Base-by-base conservation (phyloP, 345 rosid genomes). In the Citrus mangshanensis region DNA sequence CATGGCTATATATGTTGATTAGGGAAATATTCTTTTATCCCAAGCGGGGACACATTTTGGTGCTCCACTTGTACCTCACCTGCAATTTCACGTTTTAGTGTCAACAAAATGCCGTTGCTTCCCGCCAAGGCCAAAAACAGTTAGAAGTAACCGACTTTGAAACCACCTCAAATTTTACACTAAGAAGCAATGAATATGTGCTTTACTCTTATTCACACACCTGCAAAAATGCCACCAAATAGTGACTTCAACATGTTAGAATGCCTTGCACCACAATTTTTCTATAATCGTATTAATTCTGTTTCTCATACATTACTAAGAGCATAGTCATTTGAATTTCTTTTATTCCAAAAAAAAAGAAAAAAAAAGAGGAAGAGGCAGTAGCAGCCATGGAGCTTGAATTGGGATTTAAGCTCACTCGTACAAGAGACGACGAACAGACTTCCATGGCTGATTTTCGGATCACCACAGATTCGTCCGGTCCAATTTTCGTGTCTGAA, bases 321-420 rank as follows among this genome's bases (percentile, higher is more conserved):
- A 21, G 59, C 81, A 34, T 18, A 13, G 68, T 6, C 13, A 25
- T 40, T 14, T 38, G 56, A 62, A 4, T 24, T 32, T 5, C 51
- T 42, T 42, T 42, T 42, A 42, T 40, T 40, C 10, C 0, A 1
- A 9, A 40, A 40, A 40, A 40, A 40, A 8, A 9, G 1, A 27
- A 8, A 9, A 28, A 37, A 37, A 7, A 37, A 49, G 32, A 46
- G 24, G 30, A 64, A 63, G 70, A 62, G 35, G 7, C 25, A 22
- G 22, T 1, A 32, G 25, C 32, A 61, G 18, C 1, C 27, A 95
- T 95, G 98, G 97, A 93, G 93, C 82, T 93, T 3, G 98, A 95
- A 87, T 58, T 95, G 62, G 95, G 92, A 68, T 84, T 95, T 37
- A 92, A 90, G 89, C 85, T 92, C 82, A 90, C 94, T 5, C 93